phyloP scores from a whole-genome alignment of 2,329 filamentous ascomycete genomes.

The Chrysosporium queenslandicum region DNA sequence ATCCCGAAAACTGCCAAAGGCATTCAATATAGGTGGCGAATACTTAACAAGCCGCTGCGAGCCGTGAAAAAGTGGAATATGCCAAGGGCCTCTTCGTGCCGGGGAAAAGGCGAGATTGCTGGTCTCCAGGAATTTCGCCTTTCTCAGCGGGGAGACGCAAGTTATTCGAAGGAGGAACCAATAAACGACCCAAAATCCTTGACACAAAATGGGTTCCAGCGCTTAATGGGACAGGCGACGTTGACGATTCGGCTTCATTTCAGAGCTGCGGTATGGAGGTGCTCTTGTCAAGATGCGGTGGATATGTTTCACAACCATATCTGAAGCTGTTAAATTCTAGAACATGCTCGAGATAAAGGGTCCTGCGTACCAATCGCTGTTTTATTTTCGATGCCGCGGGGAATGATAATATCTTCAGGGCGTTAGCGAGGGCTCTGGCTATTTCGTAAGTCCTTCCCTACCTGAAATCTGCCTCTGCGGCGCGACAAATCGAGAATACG shows the following conservation, averaged over 20 bases:
- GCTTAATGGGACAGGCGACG: conserved; percentile 9
- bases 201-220: not conserved
- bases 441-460: conserved; percentile 30
- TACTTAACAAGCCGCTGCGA: too few relatives aligned
- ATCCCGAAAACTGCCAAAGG: too few relatives aligned
- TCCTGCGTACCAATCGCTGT: conserved; percentile 58
- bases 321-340: conserved; percentile 36
- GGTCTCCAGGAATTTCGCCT: too few relatives aligned
- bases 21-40: too few relatives aligned
- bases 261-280: conserved; percentile 69
- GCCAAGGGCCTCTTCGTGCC: too few relatives aligned
- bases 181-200: not conserved
- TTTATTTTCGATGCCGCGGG: conserved; percentile 84
- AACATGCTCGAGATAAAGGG: not conserved
- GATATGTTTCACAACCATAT: conserved; percentile 90
- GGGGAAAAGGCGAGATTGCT: too few relatives aligned
- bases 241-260: conserved; percentile 29
- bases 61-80: too few relatives aligned
- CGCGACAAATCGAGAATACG: conserved; percentile 87
- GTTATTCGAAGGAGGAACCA: too few relatives aligned
- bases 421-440: conserved; percentile 1
- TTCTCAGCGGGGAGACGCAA: too few relatives aligned
- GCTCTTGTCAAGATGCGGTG: conserved; percentile 79
- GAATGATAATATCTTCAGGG: conserved; percentile 72
- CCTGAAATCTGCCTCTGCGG: conserved; percentile 80